A percentile compares a stretch with the other conserved stretches of the same genome.
Conservation (phyloP, 1,284 basidiomycete species). For the Mixia osmundae region DNA sequence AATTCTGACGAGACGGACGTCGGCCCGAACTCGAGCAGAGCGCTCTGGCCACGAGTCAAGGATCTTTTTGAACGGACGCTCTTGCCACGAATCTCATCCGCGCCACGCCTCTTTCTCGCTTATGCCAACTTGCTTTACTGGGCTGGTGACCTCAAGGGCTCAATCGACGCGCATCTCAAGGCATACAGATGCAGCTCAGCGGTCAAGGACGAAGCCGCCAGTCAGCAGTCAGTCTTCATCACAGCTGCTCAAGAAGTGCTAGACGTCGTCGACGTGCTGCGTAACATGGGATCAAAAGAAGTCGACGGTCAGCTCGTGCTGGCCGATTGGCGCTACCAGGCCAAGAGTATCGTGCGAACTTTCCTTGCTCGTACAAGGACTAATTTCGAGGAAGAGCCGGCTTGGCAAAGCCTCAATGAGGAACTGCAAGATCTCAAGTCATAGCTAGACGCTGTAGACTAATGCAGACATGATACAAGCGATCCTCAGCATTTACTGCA, state of each 20-base stretch:
- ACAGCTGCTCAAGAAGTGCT: slow-evolving; percentile 52
- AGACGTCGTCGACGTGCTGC: slow-evolving; percentile 57
- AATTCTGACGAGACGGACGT: slow-evolving; percentile 12
- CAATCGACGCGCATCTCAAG: slow-evolving; percentile 54
- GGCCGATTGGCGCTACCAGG: slow-evolving; percentile 56
- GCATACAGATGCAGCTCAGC: slow-evolving; percentile 54
- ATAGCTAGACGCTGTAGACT: too few species aligned
- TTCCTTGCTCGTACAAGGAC: slow-evolving; percentile 54
- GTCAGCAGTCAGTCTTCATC: slow-evolving; percentile 39
- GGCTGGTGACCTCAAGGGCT: slow-evolving; percentile 33
- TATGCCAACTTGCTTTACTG: slow-evolving; percentile 55
- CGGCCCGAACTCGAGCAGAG: slow-evolving; percentile 40
- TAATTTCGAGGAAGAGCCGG: slow-evolving; percentile 57
- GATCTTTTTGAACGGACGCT: slow-evolving; percentile 49
- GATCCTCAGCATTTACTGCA: too few species aligned
- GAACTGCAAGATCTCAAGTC: slow-evolving; percentile 28
- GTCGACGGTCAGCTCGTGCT: slow-evolving; percentile 23
- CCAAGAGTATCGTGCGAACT: slow-evolving; percentile 59
- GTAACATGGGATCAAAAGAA: slow-evolving; percentile 47
- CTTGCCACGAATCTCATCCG: slow-evolving; percentile 44
- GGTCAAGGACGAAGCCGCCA: slow-evolving; percentile 37
- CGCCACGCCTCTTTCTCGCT: slow-evolving; percentile 49
- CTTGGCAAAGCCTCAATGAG: slow-evolving; percentile 46
- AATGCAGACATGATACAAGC: too few species aligned
- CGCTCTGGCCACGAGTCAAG: slow-evolving; percentile 36